Evolutionary conservation across 176 grass and related monocot species (phyloP).

Genomic region (Thalia dealbata): DNA sequence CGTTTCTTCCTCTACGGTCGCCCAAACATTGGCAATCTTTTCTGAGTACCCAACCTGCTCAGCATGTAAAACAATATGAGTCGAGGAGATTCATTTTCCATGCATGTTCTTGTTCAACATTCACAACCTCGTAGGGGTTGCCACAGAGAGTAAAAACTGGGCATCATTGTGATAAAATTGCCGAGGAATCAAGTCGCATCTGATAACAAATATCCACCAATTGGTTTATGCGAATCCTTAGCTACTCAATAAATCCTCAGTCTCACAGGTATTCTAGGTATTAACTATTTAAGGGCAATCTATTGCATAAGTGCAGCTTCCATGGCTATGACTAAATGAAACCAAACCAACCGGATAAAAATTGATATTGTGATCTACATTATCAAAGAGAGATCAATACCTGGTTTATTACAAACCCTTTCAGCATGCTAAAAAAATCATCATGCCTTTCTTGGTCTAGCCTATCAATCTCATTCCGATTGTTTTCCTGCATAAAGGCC

Average conservation of each 20-base stretch:
- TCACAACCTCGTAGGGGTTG: background rate
- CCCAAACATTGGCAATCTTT: constrained; percentile 84
- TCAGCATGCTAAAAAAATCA: constrained; percentile 76
- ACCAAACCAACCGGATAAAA: background rate
- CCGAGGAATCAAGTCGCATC: too few species aligned
- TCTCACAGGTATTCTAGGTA: background rate
- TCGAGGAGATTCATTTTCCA: background rate
- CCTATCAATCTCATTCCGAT: constrained; percentile 63
- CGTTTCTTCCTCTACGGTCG: constrained; percentile 63
- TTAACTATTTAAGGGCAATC: background rate
- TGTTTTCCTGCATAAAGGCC: constrained; percentile 58
- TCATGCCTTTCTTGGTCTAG: constrained; percentile 67
- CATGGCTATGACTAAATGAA: background rate
- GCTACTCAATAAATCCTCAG: too few species aligned
- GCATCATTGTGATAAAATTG: too few species aligned
- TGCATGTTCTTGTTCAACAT: background rate
- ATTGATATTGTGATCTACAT: background rate
- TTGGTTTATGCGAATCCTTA: too few species aligned
- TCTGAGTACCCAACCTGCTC: constrained; percentile 75
- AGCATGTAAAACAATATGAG: constrained; percentile 3
- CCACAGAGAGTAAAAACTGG: background rate
- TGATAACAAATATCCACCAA: too few species aligned
- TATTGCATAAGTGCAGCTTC: background rate
- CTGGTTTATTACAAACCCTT: constrained; percentile 89
- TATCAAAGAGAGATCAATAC: constrained; percentile 27